Base-by-base conservation (phyloP, 2,329 filamentous ascomycete species). In the Fusarium sp. region DNA sequence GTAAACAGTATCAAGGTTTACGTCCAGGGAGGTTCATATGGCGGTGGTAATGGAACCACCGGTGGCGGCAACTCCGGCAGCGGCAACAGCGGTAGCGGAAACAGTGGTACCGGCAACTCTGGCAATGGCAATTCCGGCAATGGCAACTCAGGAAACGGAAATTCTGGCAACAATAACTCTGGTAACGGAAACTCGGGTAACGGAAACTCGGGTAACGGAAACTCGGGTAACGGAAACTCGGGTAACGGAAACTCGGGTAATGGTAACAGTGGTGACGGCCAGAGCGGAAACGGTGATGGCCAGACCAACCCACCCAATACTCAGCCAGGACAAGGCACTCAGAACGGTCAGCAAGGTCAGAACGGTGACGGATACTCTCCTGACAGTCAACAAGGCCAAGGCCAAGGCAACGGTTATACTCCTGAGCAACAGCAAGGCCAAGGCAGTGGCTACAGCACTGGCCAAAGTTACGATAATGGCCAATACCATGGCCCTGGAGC, bases 1-100 rank as follows among this genome's bases (percentile, higher is more conserved):
- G 87, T 97, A 81, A 93, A 92, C 78, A 90, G 87, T 39, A 84
- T 94, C 77, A 90, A 89, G 81, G 88, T 94, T 18, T 94, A 87
- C 60, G 62, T 76, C 59, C 67, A 76, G 60, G 52, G 36, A 49
- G 65, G 42, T 8, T 68, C 56, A 36, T 33, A 39, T 47, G 44
- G 38, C 15, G 64, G 54, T 20, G 53, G 53, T 15, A 47, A 47
- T 35, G 53, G 41, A 56, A 56, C 39, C 36, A 68, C 58, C 7
- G 56, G 63, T 35, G 42, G 53, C 22, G 62, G 61, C 13, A 41
- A 54, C 17, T n/a, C 29, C 7, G 50, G 36, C 8, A 41, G 41
- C 18, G 50, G 36, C 8, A 41, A 54, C 6, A 33, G 9, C 5
- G 38, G 38, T 8, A 22, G 22, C 6, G 62, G 62, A 8, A 35